A percentile compares a stretch with the other conserved stretches of the same genome.
Conservation (phyloP, 78 protist species). For the Tieghemostelium lacteum region DNA sequence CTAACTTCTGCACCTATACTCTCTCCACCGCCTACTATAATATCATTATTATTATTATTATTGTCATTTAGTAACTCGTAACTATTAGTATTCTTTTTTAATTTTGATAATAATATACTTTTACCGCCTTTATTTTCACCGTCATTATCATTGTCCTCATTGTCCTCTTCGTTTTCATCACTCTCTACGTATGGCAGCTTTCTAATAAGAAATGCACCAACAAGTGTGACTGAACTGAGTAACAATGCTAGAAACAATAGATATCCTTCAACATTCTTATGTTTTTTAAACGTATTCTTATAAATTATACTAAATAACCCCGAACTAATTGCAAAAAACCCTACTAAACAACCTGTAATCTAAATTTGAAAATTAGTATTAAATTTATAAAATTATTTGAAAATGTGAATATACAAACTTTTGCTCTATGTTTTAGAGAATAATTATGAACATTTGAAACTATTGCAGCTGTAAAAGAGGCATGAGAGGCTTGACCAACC, state of each 20-base stretch:
- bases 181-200: too few species aligned
- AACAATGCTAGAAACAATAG: slow-evolving; percentile 34
- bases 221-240: not conserved
- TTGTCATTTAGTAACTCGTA: not conserved
- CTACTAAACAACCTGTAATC: slow-evolving; percentile 48
- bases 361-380: not conserved
- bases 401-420: slow-evolving; percentile 10
- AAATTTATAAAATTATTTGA: not conserved
- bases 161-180: not conserved
- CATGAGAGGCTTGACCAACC: slow-evolving; percentile 73
- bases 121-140: not conserved
- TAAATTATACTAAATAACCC: slow-evolving; percentile 62
- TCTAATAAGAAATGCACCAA: slow-evolving; percentile 55
- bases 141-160: not conserved
- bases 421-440: slow-evolving; percentile 51
- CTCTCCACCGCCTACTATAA: not conserved
- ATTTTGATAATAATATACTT: too few species aligned
- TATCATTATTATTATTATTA: not conserved
- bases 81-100: not conserved
- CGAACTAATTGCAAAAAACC: slow-evolving; percentile 50
- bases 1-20: not conserved
- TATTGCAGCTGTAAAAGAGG: slow-evolving; percentile 28
- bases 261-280: slow-evolving; percentile 39
- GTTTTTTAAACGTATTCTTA: slow-evolving; percentile 28
- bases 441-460: slow-evolving; percentile 40